These are phyloP conservation scores for Lathyrus oleraceus DNA, from an alignment of 306 rosid species.

Conservation along the genomic window DNA sequence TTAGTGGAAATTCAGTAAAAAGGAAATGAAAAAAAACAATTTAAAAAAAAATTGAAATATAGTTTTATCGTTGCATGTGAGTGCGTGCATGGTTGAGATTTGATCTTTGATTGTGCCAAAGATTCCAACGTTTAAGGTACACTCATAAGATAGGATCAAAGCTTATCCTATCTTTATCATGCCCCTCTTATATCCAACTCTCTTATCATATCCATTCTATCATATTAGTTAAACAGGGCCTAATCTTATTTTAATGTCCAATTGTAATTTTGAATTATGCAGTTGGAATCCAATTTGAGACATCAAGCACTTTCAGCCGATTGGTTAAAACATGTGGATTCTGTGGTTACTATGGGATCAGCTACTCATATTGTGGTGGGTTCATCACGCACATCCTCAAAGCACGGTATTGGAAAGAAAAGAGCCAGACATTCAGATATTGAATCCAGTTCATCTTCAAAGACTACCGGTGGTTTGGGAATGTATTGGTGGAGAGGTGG, in stretches of 20 bases:
- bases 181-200: not conserved
- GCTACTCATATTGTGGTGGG: conserved; percentile 68
- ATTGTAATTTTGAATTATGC: conserved; percentile 38
- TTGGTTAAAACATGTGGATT: conserved; percentile 86
- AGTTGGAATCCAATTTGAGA: conserved; percentile 82
- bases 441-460: conserved; percentile 66
- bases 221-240: not conserved
- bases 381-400: conserved; percentile 63
- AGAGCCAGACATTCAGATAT: conserved; percentile 63
- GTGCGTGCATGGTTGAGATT: conserved; percentile 2
- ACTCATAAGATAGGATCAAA: not conserved
- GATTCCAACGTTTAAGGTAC: not conserved
- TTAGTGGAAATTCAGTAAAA: conserved; percentile 7
- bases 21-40: not conserved
- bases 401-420: conserved; percentile 63
- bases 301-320: conserved; percentile 70
- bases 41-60: conserved; percentile 18
- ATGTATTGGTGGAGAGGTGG: conserved; percentile 99
- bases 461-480: conserved; percentile 69
- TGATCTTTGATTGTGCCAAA: conserved; percentile 17
- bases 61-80: not conserved
- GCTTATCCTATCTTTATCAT: not conserved
- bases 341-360: conserved; percentile 82
- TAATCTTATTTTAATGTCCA: conserved; percentile 8
- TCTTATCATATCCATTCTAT: not conserved